phyloP scores from a whole-genome alignment of 1,139 yeast species.

The Suhomyces ambrosiae region DNA sequence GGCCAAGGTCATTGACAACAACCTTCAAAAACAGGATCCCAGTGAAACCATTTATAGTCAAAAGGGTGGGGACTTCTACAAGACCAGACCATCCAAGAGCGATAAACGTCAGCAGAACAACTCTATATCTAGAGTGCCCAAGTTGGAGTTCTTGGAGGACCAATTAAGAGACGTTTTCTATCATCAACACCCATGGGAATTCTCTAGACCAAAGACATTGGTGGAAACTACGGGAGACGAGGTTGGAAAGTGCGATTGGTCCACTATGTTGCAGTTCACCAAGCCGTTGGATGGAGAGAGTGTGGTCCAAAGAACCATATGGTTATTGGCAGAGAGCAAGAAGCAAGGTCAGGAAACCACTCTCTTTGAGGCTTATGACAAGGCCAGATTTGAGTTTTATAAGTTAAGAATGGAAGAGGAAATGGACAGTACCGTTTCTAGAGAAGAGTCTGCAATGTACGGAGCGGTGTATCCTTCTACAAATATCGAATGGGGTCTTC shows the following conservation, averaged over 20 bases:
- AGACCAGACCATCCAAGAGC: slow-evolving; percentile 49
- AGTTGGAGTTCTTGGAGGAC: slow-evolving; percentile 77
- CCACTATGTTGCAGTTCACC: slow-evolving; percentile 66
- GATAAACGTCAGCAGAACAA: slow-evolving; percentile 35
- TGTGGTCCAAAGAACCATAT: slow-evolving; percentile 89
- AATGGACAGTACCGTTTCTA: slow-evolving; percentile 68
- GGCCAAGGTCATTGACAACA: slow-evolving; percentile 37
- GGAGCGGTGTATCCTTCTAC: slow-evolving; percentile 74
- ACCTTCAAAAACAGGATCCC: slow-evolving; percentile 32
- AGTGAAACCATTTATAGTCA: slow-evolving; percentile 27
- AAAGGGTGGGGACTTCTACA: slow-evolving; percentile 27
- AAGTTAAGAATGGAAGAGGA: slow-evolving; percentile 83
- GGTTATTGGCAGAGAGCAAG: slow-evolving; percentile 53
- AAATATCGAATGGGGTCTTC: slow-evolving; percentile 66
- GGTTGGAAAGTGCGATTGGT: slow-evolving; percentile 67
- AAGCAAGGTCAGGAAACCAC: slow-evolving; percentile 31
- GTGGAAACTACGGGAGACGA: slow-evolving; percentile 71
- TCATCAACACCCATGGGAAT: slow-evolving; percentile 97
- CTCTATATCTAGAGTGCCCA: slow-evolving; percentile 54
- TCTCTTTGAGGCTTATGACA: slow-evolving; percentile 73
- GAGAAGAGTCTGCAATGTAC: slow-evolving; percentile 83
- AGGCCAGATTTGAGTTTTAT: slow-evolving; percentile 87
- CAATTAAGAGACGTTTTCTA: slow-evolving; percentile 78
- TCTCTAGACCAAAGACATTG: slow-evolving; percentile 86
- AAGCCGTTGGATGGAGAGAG: slow-evolving; percentile 88